phyloP scores from a whole-genome alignment of 768 basidiomycete species.

The Boletus bicolor region DNA sequence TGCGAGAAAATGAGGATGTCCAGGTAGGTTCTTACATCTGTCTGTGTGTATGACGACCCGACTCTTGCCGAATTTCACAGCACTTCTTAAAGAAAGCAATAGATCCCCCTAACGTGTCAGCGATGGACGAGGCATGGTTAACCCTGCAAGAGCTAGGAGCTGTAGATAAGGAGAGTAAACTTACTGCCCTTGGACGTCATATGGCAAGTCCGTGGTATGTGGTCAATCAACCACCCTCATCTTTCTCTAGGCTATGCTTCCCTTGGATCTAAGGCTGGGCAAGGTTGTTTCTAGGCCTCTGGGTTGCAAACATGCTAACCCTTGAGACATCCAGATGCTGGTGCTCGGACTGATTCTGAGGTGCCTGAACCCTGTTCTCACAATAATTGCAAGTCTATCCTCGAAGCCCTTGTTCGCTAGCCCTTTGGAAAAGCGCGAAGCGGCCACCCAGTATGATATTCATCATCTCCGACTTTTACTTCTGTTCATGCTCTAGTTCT shows the following conservation, averaged over 20 bases:
- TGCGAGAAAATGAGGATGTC: conserved; percentile 73
- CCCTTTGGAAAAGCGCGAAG: conserved; percentile 82
- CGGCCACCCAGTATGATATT: conserved; percentile 58
- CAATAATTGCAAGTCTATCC: conserved; percentile 78
- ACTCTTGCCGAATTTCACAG: conserved; percentile 32
- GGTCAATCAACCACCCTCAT: not conserved
- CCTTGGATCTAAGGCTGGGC: conserved; percentile 80
- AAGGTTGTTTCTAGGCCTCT: conserved; percentile 48
- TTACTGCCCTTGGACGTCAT: conserved; percentile 83
- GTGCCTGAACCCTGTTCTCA: conserved; percentile 78
- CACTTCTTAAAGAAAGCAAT: conserved; percentile 70
- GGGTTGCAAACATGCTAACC: not conserved
- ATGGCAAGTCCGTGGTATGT: conserved; percentile 43
- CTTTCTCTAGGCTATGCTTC: conserved; percentile 66
- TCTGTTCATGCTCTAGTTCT: not conserved
- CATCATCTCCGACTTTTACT: not conserved
- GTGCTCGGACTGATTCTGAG: conserved; percentile 80
- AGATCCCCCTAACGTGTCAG: conserved; percentile 72
- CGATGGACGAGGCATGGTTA: conserved; percentile 75
- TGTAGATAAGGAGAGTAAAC: conserved; percentile 53
- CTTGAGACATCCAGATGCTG: conserved; percentile 61
- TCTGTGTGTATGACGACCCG: not conserved
- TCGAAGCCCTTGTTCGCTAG: conserved; percentile 83
- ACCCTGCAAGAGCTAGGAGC: conserved; percentile 78
- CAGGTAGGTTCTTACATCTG: conserved; percentile 44